Conservation (phyloP, 148 eudicot genomes). For the Fagopyrum esculentum region DNA sequence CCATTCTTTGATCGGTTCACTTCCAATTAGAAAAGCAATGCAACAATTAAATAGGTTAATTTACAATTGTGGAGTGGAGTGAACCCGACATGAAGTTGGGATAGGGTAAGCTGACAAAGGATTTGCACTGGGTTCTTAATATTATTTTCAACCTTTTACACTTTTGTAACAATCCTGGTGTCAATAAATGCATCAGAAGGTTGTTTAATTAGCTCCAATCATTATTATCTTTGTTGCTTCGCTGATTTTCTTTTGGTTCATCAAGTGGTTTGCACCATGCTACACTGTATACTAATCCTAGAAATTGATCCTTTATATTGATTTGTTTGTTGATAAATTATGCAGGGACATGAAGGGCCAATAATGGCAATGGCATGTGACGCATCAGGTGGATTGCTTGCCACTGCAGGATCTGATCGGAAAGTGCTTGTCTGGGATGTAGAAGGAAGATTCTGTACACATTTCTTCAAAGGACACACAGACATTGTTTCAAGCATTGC, state of each 20-base stretch:
- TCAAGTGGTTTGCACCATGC: not conserved
- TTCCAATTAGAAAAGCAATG: no score
- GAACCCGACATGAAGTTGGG: no score
- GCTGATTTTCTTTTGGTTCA: not conserved
- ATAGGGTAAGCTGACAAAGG: no score
- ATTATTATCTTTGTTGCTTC: not conserved
- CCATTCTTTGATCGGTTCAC: no score
- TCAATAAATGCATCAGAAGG: not conserved
- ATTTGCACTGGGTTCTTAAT: no score
- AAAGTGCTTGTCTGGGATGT: slow-evolving; percentile 96
- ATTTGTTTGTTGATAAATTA: not conserved
- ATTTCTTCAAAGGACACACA: slow-evolving; percentile 84
- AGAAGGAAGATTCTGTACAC: slow-evolving; percentile 89
- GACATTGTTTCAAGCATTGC: slow-evolving; percentile 71
- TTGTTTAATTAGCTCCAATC: not conserved
- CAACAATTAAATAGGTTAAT: no score
- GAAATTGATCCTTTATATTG: not conserved
- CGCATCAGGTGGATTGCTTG: slow-evolving; percentile 88
- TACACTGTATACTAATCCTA: not conserved
- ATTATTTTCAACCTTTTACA: no score
- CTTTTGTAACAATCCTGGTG: not conserved
- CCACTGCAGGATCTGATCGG: slow-evolving; percentile 90
- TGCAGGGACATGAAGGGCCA: slow-evolving; percentile 89
- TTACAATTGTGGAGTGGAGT: no score
- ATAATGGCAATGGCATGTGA: slow-evolving; percentile 88